phyloP scores from a whole-genome alignment of 1,284 basidiomycete genomes.

The Heliocybe sulcata region DNA sequence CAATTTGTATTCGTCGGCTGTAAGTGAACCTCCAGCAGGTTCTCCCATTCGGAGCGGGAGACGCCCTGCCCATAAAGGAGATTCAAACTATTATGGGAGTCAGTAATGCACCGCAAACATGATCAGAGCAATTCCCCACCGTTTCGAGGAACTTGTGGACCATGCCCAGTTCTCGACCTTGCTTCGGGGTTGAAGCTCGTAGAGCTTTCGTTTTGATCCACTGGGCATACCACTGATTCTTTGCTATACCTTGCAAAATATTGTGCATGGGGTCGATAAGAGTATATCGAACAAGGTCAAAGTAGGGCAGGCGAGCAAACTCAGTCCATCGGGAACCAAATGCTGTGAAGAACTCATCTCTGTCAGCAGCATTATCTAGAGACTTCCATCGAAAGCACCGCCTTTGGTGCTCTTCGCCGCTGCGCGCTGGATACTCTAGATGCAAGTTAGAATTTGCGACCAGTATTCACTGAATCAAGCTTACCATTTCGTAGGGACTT shows the following conservation, averaged over 20 bases:
- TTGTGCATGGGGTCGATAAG: constrained; percentile 28
- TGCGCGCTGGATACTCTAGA: constrained; percentile 11
- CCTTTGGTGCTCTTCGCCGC: constrained; percentile 10
- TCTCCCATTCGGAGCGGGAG: constrained; percentile 22
- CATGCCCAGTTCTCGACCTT: constrained; percentile 16
- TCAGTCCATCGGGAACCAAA: constrained; percentile 21
- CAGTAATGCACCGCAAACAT: background rate
- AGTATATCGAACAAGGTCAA: constrained; percentile 18
- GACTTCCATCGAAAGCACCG: constrained; percentile 10
- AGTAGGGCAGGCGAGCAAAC: constrained; percentile 22
- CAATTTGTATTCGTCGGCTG: constrained; percentile 24
- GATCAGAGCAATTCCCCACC: too few species aligned
- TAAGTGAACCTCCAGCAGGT: constrained; percentile 24
- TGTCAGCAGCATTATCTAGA: constrained; percentile 7
- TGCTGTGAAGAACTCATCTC: constrained; percentile 12
- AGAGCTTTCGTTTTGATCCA: too few species aligned
- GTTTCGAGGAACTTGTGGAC: constrained; percentile 17
- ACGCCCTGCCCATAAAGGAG: constrained; percentile 21
- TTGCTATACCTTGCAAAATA: constrained; percentile 10
- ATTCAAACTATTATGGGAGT: constrained; percentile 19
- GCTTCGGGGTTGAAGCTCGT: constrained; percentile 12
- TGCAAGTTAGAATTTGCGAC: background rate
- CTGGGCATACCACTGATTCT: too few species aligned
- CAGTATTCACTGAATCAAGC: constrained; percentile 2
- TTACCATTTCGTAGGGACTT: constrained; percentile 12